Percentiles rank a stretch among this genome's conserved stretches.
These are phyloP conservation scores for Phytopythium oedochilum DNA, from an alignment of 352 stramenopile genomes.

Conservation along the genomic window DNA sequence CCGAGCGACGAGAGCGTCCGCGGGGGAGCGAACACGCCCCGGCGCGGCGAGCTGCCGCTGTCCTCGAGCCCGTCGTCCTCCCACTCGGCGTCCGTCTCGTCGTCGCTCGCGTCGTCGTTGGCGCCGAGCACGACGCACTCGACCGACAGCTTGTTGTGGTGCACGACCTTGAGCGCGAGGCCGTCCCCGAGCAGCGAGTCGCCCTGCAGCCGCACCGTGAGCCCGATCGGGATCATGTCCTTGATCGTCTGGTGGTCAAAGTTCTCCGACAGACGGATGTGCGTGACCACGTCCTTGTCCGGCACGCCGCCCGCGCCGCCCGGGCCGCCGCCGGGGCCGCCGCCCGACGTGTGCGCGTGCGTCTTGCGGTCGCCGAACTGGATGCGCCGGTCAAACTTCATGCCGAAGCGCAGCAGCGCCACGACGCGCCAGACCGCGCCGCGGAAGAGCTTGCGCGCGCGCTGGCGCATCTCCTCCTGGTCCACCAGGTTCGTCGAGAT, in stretches of 20 bases:
- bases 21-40: constrained; percentile 19
- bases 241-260: constrained; percentile 90
- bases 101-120: constrained; percentile 22
- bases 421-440: constrained; percentile 85
- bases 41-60: background rate
- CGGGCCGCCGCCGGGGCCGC: constrained; percentile 3
- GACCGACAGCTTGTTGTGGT: constrained; percentile 81
- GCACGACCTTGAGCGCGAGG: constrained; percentile 71
- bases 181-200: constrained; percentile 76
- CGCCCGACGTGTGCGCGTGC: constrained; percentile 13
- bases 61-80: background rate
- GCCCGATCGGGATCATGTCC: constrained; percentile 84
- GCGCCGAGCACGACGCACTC: constrained; percentile 75
- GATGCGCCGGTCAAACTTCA: constrained; percentile 86
- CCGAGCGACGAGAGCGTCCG: constrained; percentile 30
- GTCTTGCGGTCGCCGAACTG: constrained; percentile 63
- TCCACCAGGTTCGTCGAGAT: constrained; percentile 88
- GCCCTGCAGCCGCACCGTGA: constrained; percentile 74
- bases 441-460: constrained; percentile 77
- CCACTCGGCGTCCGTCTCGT: constrained; percentile 5
- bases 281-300: constrained; percentile 50
- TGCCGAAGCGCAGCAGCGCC: constrained; percentile 77
- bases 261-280: constrained; percentile 84
- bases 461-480: constrained; percentile 78
- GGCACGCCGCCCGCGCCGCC: constrained; percentile 19